Evolutionary conservation across 495 filamentous ascomycete genomes (phyloP).

Genomic region (Choiromyces venosus): DNA sequence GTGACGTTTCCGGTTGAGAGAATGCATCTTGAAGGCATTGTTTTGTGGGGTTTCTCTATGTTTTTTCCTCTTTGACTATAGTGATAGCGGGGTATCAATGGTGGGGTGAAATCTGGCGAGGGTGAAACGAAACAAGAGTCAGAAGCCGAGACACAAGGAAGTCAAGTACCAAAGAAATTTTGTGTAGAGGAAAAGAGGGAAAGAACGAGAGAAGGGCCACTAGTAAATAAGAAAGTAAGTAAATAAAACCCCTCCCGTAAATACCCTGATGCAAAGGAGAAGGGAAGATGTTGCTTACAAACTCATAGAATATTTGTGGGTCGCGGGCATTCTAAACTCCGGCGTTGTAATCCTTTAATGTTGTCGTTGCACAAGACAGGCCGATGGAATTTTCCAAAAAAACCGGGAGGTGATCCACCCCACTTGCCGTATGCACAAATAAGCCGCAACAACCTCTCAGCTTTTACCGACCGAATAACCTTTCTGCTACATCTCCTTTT

Average conservation of each 20-base stretch:
- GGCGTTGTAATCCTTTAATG: background rate
- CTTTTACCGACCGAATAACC: background rate
- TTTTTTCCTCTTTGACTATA: background rate
- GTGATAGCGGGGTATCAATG: background rate
- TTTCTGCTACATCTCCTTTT: background rate
- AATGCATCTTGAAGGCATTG: constrained; percentile 29
- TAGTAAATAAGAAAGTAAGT: background rate
- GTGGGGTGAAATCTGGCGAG: background rate
- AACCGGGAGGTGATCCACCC: background rate
- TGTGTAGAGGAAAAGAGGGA: background rate
- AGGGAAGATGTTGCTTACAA: background rate
- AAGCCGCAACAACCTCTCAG: background rate
- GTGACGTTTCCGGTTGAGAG: constrained; percentile 39
- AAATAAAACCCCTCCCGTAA: background rate
- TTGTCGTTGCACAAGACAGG: background rate
- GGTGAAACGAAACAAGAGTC: background rate
- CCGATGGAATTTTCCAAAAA: background rate
- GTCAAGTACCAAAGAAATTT: background rate
- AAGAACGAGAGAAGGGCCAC: background rate
- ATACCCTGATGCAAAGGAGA: background rate
- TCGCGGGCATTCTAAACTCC: background rate
- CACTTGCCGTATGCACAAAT: background rate
- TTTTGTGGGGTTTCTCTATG: background rate
- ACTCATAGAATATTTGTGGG: background rate
- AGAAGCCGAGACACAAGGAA: background rate